These are phyloP conservation scores for Tetrahymena thermophila DNA, from an alignment of 73 alveolate species.

Conservation along the genomic window DNA sequence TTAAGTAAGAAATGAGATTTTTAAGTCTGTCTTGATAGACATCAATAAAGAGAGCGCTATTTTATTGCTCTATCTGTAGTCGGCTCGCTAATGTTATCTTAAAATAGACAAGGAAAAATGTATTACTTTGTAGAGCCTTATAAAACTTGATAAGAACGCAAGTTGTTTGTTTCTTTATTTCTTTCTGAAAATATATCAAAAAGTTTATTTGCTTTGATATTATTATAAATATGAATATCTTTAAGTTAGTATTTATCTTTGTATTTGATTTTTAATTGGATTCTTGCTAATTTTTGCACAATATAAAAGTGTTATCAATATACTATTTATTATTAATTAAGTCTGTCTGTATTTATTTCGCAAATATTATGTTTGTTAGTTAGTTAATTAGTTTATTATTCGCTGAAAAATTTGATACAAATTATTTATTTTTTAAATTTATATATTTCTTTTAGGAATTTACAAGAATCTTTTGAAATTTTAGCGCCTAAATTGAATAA, in stretches of 20 bases:
- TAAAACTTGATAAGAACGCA: neutral
- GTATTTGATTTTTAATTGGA: neutral
- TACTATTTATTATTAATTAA: neutral
- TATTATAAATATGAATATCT: neutral
- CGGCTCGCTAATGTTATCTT: neutral
- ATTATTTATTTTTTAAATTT: neutral
- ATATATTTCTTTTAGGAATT: neutral
- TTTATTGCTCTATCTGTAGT: neutral
- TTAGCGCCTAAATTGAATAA: neutral
- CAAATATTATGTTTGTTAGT: neutral
- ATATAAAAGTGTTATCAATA: neutral
- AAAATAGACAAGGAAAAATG: neutral
- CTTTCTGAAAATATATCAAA: neutral
- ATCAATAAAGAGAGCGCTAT: neutral
- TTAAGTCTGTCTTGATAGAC: neutral
- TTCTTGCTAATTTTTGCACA: neutral
- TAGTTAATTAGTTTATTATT: neutral
- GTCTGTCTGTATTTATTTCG: neutral
- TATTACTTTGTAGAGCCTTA: neutral
- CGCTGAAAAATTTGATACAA: neutral
- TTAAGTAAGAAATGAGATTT: neutral
- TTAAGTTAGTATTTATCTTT: neutral
- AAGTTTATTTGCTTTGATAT: neutral
- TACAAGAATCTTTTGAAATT: neutral
- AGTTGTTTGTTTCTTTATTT: neutral